Evolutionary conservation across 176 grass and related monocot species (phyloP).

Genomic region (Eremochloa ophiuroides): DNA sequence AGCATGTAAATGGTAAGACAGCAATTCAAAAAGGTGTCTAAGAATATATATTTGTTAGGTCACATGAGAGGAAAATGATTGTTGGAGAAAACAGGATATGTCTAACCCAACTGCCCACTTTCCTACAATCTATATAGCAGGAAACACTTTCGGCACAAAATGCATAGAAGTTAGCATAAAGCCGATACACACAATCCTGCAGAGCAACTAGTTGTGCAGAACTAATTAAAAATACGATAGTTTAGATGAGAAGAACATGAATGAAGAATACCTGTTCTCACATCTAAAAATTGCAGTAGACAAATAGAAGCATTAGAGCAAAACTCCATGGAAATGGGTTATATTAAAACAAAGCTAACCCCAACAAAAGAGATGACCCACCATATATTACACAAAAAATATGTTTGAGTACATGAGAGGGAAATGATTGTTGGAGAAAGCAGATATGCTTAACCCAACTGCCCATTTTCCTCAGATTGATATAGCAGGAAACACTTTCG

Average conservation of each 20-base stretch:
- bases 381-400: not conserved
- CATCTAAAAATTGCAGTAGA: not conserved
- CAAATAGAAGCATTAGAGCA: not conserved
- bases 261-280: not conserved
- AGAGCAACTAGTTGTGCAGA: not conserved
- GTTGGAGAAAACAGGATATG: constrained; percentile 50
- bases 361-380: not conserved
- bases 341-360: not conserved
- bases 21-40: not conserved
- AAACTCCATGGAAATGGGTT: not conserved
- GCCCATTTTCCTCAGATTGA: constrained; percentile 57
- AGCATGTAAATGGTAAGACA: not conserved
- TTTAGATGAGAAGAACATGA: not conserved
- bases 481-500: constrained; percentile 70
- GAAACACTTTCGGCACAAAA: constrained; percentile 58
- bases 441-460: constrained; percentile 62
- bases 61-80: constrained; percentile 75
- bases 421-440: constrained; percentile 82
- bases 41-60: not conserved
- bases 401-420: constrained; percentile 17
- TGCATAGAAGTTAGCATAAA: constrained; percentile 32
- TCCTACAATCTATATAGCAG: constrained; percentile 57
- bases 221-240: not conserved
- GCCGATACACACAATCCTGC: constrained; percentile 80
- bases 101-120: constrained; percentile 75